Conservation (phyloP, 1,284 basidiomycete genomes). For the Fistulina hepatica region DNA sequence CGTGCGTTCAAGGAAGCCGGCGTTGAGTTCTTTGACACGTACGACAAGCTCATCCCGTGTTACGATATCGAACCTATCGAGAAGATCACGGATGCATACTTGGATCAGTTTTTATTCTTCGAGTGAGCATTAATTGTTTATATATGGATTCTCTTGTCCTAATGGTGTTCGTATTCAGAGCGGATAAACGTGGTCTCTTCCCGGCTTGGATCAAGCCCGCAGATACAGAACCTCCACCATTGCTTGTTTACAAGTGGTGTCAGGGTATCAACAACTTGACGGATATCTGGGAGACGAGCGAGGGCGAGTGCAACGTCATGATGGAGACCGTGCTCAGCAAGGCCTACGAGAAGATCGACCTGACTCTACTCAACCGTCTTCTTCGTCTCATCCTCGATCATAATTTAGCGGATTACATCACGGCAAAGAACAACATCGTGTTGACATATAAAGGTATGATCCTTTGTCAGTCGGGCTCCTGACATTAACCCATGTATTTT, state of each 20-base stretch:
- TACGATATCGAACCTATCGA: constrained; percentile 98
- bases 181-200: constrained; percentile 95
- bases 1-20: constrained; percentile 96
- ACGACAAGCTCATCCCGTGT: constrained; percentile 95
- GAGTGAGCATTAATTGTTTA: constrained; percentile 32
- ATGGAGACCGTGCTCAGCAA: constrained; percentile 96
- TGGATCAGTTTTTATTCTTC: constrained; percentile 85
- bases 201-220: constrained; percentile 97
- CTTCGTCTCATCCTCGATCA: constrained; percentile 92
- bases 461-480: constrained; percentile 16
- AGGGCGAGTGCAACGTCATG: constrained; percentile 93
- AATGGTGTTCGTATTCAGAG: constrained; percentile 40
- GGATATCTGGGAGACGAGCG: constrained; percentile 93
- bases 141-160: constrained; percentile 7
- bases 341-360: constrained; percentile 96
- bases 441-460: constrained; percentile 80
- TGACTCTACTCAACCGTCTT: constrained; percentile 88
- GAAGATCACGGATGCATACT: constrained; percentile 96
- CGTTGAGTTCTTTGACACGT: constrained; percentile 92
- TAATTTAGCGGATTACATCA: constrained; percentile 97
- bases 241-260: constrained; percentile 96
- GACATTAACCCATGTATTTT: constrained; percentile 6
- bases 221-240: constrained; percentile 90
- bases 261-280: constrained; percentile 90
- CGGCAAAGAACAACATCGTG: constrained; percentile 93